phyloP scores from a whole-genome alignment of 2,329 filamentous ascomycete species.

The Ceratocystis alfenasii region DNA sequence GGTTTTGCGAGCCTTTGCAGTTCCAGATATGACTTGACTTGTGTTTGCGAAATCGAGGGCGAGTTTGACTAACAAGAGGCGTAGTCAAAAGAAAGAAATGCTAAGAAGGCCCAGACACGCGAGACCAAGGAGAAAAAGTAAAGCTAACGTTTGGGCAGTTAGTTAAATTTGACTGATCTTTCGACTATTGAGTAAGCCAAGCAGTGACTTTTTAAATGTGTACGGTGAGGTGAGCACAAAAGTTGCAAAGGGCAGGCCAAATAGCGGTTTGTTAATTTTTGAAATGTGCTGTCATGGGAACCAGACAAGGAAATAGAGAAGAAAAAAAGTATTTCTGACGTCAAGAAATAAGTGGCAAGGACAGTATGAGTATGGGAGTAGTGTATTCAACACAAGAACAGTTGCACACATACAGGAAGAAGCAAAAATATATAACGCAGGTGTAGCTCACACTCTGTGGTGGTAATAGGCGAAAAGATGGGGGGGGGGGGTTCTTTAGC shows the following conservation, averaged over 20 bases:
- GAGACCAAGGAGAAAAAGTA: not conserved
- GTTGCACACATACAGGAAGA: constrained; percentile 15
- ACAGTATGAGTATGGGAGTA: not conserved
- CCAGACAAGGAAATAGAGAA: not conserved
- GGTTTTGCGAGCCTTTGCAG: not conserved
- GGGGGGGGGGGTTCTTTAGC: constrained; percentile 7
- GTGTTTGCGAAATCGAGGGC: not conserved
- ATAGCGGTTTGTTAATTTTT: constrained; percentile 1
- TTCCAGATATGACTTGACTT: not conserved
- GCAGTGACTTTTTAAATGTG: not conserved
- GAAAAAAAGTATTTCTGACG: constrained; percentile 9
- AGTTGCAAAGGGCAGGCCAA: constrained; percentile 12
- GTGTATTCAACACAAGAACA: not conserved
- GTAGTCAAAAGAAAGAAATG: not conserved
- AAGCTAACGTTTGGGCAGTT: not conserved
- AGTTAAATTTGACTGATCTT: not conserved
- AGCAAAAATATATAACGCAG: constrained; percentile 18
- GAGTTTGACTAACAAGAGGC: not conserved
- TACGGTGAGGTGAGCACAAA: constrained; percentile 4
- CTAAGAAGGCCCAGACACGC: not conserved
- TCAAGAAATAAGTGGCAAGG: constrained; percentile 12
- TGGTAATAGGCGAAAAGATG: constrained; percentile 5
- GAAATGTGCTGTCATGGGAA: constrained; percentile 6
- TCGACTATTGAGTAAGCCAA: constrained; percentile 4
- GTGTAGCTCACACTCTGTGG: not conserved